Evolutionary conservation across 257 asterid genomes (phyloP).

Genomic region (Solanum tarijense): DNA sequence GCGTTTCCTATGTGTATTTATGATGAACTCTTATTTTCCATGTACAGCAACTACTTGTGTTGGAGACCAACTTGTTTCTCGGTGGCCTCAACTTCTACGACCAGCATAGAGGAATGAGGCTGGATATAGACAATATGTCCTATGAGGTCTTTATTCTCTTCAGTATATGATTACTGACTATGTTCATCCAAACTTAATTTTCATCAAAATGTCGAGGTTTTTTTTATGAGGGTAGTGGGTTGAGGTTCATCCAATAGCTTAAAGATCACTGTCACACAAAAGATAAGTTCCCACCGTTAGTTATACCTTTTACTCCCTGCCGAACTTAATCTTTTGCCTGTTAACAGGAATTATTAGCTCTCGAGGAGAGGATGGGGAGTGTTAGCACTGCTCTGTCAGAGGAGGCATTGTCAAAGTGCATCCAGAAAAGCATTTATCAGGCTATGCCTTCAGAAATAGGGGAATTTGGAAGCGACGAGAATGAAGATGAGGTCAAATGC

Average conservation of each 20-base stretch:
- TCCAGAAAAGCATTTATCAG: conserved; percentile 38
- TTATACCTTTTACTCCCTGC: neutral
- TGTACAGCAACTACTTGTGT: conserved; percentile 51
- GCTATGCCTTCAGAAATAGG: conserved; percentile 13
- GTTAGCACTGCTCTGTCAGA: conserved; percentile 86
- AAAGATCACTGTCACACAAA: neutral
- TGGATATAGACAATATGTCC: conserved; percentile 91
- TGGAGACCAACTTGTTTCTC: conserved; percentile 57
- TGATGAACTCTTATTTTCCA: neutral
- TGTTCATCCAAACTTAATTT: neutral
- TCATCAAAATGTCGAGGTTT: neutral
- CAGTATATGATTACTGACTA: neutral
- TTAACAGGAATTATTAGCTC: conserved; percentile 75
- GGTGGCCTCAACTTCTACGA: conserved; percentile 60
- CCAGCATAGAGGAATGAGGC: conserved; percentile 79
- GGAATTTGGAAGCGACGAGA: conserved; percentile 14
- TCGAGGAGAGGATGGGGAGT: conserved; percentile 87
- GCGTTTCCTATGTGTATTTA: neutral
- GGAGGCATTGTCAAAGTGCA: conserved; percentile 61
- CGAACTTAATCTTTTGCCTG: neutral
- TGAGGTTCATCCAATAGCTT: neutral
- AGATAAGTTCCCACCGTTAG: neutral
- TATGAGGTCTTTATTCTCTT: conserved; percentile 54
- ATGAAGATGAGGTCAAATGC: conserved; percentile 61
- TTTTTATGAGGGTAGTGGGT: neutral